Evolutionary conservation across 176 grass and related monocot species (phyloP).

Genomic region (Avena eriantha): DNA sequence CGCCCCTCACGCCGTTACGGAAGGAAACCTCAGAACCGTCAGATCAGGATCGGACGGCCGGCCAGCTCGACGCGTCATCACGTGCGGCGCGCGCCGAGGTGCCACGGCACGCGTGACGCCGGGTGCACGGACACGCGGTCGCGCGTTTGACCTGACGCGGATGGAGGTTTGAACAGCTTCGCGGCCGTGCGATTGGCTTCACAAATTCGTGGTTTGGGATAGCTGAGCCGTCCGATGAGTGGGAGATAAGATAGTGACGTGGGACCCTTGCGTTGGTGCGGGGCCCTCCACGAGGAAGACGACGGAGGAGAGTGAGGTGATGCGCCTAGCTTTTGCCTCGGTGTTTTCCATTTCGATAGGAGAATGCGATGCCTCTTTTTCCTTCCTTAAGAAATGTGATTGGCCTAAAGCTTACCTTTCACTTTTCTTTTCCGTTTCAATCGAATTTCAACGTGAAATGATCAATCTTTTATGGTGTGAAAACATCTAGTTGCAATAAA

Average conservation of each 20-base stretch:
- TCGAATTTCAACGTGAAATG: neutral
- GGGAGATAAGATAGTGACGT: constrained; percentile 36
- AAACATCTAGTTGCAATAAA: no score
- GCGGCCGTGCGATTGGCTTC: neutral
- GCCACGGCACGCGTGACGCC: constrained; percentile 48
- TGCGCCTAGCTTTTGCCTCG: constrained; percentile 17
- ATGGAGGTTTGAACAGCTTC: neutral
- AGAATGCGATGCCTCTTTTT: constrained; percentile 38
- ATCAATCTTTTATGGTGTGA: neutral
- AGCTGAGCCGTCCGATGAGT: constrained; percentile 12
- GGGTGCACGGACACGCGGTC: constrained; percentile 40
- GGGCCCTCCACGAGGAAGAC: constrained; percentile 22
- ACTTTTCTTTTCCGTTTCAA: neutral
- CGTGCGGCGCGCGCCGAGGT: neutral
- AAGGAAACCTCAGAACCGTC: fast-evolving
- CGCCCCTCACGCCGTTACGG: neutral
- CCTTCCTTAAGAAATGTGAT: neutral
- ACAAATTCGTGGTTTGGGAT: neutral
- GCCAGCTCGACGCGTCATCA: neutral
- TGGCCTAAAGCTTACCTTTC: neutral
- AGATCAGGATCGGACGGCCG: fast-evolving
- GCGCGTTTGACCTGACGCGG: constrained; percentile 55
- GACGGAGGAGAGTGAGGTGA: constrained; percentile 38
- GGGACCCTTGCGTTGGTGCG: neutral
- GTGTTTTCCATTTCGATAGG: constrained; percentile 37